These are phyloP conservation scores for Tylopilus microsporus DNA, from an alignment of 1,284 basidiomycete species.

Conservation along the genomic window DNA sequence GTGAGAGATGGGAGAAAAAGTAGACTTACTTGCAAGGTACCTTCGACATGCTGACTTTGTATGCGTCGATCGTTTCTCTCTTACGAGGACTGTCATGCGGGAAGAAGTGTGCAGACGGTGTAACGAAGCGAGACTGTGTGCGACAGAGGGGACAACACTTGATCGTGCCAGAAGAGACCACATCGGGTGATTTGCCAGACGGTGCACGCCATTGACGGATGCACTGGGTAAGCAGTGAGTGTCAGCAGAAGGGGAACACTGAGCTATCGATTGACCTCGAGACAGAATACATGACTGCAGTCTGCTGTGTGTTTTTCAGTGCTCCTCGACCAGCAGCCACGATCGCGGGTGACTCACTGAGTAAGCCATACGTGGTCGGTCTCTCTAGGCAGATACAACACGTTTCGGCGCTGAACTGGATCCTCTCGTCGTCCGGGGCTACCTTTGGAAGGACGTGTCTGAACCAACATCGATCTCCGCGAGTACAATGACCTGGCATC, in stretches of 20 bases:
- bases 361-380: constrained; percentile 61
- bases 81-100: constrained; percentile 51
- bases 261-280: constrained; percentile 40
- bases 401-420: constrained; percentile 30
- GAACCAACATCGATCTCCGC: constrained; percentile 70
- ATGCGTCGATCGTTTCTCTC: constrained; percentile 45
- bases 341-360: constrained; percentile 41
- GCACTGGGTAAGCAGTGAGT: constrained; percentile 43
- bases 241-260: not conserved
- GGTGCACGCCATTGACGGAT: constrained; percentile 68
- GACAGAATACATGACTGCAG: constrained; percentile 71
- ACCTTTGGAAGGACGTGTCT: constrained; percentile 41
- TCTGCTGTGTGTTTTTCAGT: constrained; percentile 40
- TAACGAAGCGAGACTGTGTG: constrained; percentile 55
- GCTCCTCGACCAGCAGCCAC: not conserved
- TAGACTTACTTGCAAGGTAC: constrained; percentile 57
- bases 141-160: constrained; percentile 77
- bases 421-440: constrained; percentile 22
- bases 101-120: constrained; percentile 64
- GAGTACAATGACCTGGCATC: constrained; percentile 55
- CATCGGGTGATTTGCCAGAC: constrained; percentile 47
- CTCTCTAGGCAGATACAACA: constrained; percentile 73
- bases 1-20: not conserved
- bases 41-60: constrained; percentile 66
- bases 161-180: constrained; percentile 50